phyloP scores from a whole-genome alignment of 202 grass and related monocot species.

The Setaria viridis region DNA sequence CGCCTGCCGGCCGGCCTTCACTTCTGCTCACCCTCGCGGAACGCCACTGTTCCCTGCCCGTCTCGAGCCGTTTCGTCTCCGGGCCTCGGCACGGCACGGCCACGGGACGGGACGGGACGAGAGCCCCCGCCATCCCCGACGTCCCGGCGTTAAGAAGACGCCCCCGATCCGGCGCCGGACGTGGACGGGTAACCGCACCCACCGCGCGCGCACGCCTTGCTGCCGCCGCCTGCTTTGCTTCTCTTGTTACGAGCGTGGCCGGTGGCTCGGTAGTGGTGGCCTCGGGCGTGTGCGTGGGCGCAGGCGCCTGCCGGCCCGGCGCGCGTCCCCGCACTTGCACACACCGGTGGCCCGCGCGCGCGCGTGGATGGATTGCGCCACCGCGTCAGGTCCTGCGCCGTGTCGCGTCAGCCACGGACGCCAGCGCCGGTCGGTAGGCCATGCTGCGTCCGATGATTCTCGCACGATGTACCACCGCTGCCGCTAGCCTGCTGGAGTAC shows the following conservation, averaged over 20 bases:
- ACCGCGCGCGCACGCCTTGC: neutral
- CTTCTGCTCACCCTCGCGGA: neutral
- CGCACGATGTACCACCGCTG: no score
- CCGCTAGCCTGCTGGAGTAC: no score
- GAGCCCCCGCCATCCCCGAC: no score
- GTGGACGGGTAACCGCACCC: conserved; percentile 46
- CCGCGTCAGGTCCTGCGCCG: no score
- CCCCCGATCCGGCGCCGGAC: neutral
- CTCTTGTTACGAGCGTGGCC: no score
- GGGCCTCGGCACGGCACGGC: neutral
- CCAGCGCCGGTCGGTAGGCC: no score
- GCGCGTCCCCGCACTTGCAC: neutral
- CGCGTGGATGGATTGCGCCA: no score
- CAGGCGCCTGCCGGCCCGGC: neutral
- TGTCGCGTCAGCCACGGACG: no score
- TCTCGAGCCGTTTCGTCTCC: neutral
- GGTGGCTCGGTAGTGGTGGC: neutral
- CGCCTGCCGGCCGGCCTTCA: neutral
- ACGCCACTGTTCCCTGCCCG: neutral
- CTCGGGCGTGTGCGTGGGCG: neutral
- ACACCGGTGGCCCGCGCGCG: no score
- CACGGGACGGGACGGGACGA: no score
- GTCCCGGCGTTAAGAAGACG: no score
- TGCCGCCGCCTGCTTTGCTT: neutral
- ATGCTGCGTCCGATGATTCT: no score